Evolutionary conservation across 148 eudicot genomes (phyloP).

Genomic region (Polygonum maritimum): DNA sequence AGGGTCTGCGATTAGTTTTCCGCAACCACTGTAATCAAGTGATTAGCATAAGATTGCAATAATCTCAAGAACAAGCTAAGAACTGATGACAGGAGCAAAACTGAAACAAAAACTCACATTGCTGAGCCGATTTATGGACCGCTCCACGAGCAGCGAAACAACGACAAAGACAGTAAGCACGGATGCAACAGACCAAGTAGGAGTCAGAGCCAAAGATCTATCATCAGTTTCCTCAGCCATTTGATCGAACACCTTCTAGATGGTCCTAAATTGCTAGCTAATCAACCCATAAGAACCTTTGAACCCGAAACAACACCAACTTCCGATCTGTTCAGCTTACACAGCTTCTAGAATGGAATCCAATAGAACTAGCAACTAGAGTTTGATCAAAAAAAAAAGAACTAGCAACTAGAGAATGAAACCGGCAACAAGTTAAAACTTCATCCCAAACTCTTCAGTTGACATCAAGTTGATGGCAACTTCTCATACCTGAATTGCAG

Average conservation of each 20-base stretch:
- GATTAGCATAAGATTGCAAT: neutral
- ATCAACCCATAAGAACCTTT: too few relatives aligned
- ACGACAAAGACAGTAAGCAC: constrained; percentile 86
- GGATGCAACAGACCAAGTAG: constrained; percentile 95
- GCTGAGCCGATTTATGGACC: constrained; percentile 69
- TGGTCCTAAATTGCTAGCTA: neutral
- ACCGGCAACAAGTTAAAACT: neutral
- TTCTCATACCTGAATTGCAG: neutral
- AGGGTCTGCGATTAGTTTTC: constrained; percentile 74
- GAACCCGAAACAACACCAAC: neutral
- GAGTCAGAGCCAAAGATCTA: constrained; percentile 82
- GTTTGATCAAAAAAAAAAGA: too few relatives aligned
- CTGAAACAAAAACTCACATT: constrained; percentile 39
- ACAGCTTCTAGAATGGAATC: neutral
- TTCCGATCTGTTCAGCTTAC: neutral
- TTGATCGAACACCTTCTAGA: neutral
- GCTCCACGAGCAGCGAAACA: constrained; percentile 88
- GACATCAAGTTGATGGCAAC: neutral
- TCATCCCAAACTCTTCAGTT: neutral
- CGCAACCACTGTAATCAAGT: constrained; percentile 58
- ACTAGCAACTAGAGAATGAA: neutral
- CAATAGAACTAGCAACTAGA: too few relatives aligned
- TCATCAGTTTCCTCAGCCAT: constrained; percentile 47
- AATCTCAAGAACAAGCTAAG: neutral
- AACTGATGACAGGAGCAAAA: too few relatives aligned